phyloP scores from a whole-genome alignment of 148 eudicot genomes.

The Camellia lanceoleosa region DNA sequence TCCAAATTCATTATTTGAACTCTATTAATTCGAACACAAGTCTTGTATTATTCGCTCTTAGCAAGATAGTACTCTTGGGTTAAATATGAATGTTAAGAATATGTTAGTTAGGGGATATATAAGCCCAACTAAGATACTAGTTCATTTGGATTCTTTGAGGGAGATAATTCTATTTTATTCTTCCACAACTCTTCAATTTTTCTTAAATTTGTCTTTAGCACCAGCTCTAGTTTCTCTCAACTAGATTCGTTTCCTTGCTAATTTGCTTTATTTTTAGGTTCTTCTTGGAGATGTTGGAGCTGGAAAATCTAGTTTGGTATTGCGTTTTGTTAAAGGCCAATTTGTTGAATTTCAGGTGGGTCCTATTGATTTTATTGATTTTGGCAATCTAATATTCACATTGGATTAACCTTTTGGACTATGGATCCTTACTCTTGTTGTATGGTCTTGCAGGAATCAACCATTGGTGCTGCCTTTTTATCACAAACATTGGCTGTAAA shows the following conservation, averaged over 20 bases:
- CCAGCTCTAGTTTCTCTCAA: background rate
- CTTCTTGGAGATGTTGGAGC: slow-evolving; percentile 38
- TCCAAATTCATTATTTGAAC: background rate
- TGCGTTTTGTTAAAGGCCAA: slow-evolving; percentile 40
- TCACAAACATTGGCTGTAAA: slow-evolving; percentile 34
- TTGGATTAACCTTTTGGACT: background rate
- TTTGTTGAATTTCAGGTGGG: slow-evolving; percentile 34
- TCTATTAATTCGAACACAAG: background rate
- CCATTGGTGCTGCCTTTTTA: slow-evolving; percentile 42
- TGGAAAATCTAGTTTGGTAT: slow-evolving; percentile 39
- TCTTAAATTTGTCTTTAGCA: background rate
- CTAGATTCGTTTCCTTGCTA: background rate
- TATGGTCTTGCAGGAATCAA: slow-evolving; percentile 23
- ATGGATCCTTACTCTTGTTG: background rate
- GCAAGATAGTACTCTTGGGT: background rate
- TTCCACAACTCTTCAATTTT: background rate
- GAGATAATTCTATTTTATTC: background rate
- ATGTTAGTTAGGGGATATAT: background rate
- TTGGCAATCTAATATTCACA: background rate
- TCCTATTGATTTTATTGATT: background rate
- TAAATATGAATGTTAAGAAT: background rate
- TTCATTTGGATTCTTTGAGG: too few species aligned
- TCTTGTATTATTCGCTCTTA: background rate
- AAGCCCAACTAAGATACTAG: background rate
- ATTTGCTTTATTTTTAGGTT: slow-evolving; percentile 21